A percentile compares a stretch with the other conserved stretches of the same genome.
phyloP scores from a whole-genome alignment of 768 basidiomycete genomes.

The Mycena belliarum region DNA sequence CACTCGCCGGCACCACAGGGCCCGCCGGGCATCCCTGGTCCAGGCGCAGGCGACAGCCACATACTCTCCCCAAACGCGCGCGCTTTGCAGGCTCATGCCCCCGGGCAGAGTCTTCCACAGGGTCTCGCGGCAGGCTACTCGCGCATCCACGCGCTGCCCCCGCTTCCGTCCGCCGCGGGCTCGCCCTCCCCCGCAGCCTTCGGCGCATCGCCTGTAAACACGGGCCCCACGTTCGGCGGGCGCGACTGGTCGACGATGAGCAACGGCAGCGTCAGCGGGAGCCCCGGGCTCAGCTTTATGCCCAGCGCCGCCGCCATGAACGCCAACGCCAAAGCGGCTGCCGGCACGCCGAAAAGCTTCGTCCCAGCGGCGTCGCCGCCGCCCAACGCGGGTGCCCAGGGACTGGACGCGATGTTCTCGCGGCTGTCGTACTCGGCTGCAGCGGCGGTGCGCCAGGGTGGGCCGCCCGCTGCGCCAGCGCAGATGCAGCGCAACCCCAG shows the following conservation, averaged over 20 bases:
- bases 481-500: slow-evolving; percentile 30
- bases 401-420: slow-evolving; percentile 56
- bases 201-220: slow-evolving; percentile 22
- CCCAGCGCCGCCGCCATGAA: not conserved
- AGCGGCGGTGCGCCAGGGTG: slow-evolving; percentile 23
- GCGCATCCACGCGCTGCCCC: slow-evolving; percentile 76
- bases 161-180: slow-evolving; percentile 36
- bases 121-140: slow-evolving; percentile 91
- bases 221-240: not conserved
- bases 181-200: slow-evolving; percentile 28
- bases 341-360: not conserved
- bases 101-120: slow-evolving; percentile 88
- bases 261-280: slow-evolving; percentile 13
- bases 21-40: slow-evolving; percentile 28
- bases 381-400: slow-evolving; percentile 6
- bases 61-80: slow-evolving; percentile 66
- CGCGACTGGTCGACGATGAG: slow-evolving; percentile 24
- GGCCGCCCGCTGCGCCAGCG: slow-evolving; percentile 16
- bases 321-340: not conserved
- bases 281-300: slow-evolving; percentile 17
- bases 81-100: slow-evolving; percentile 86
- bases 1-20: slow-evolving; percentile 34
- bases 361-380: slow-evolving; percentile 22
- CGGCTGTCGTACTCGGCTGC: slow-evolving; percentile 57
- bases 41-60: slow-evolving; percentile 45